Evolutionary conservation across 1,139 yeast genomes (phyloP).

Genomic region (Candida labiduridarum): DNA sequence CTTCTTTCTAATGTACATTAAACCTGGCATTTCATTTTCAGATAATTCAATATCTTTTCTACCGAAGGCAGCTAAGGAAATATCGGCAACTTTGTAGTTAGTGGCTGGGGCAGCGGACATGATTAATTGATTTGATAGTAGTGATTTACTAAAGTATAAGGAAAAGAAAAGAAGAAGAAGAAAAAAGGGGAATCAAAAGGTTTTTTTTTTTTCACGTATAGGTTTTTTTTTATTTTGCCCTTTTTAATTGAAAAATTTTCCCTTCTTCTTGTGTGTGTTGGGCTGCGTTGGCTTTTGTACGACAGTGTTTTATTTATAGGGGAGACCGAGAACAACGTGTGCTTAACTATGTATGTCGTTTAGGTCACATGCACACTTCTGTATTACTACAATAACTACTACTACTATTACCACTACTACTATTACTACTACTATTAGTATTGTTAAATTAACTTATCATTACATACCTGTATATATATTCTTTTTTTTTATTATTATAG

Average conservation of each 20-base stretch:
- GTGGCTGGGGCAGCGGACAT: slow-evolving; percentile 36
- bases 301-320: background rate
- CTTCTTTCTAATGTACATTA: slow-evolving; percentile 94
- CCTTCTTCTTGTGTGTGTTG: background rate
- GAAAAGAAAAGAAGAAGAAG: background rate
- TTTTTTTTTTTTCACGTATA: background rate
- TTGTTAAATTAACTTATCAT: background rate
- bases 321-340: background rate
- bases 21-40: slow-evolving; percentile 99
- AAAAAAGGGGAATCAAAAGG: background rate
- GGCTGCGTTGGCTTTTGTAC: background rate
- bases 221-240: background rate
- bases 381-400: background rate
- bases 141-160: background rate
- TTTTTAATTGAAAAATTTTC: slow-evolving; percentile 1
- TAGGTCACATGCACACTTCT: slow-evolving; percentile 4
- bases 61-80: slow-evolving; percentile 99
- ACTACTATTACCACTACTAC: background rate
- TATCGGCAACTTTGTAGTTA: slow-evolving; percentile 96
- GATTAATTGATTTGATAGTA: background rate
- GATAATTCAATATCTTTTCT: slow-evolving; percentile 99
- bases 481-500: background rate
- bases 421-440: background rate
- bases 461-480: background rate
- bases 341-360: background rate